phyloP scores from a whole-genome alignment of 108 stramenopile species.

The Fistulifera solaris region DNA sequence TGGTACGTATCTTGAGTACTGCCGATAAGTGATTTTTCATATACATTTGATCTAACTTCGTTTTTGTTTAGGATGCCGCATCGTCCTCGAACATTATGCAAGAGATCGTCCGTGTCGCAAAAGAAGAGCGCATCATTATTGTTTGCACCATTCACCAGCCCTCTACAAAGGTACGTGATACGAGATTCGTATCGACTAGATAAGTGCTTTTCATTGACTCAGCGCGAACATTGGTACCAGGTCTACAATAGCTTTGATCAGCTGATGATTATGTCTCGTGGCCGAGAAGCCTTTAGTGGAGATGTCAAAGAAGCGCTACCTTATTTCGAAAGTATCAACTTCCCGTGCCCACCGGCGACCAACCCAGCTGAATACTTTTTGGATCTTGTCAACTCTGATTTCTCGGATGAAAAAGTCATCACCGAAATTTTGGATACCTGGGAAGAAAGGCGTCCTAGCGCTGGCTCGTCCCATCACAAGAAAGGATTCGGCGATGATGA shows the following conservation, averaged over 20 bases:
- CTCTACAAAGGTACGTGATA: slow-evolving; percentile 20
- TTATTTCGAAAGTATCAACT: slow-evolving; percentile 19
- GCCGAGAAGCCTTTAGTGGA: slow-evolving; percentile 14
- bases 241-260: slow-evolving; percentile 35
- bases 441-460: slow-evolving; percentile 4
- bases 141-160: slow-evolving; percentile 60
- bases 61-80: slow-evolving; percentile 14
- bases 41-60: background rate
- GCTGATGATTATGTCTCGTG: slow-evolving; percentile 39
- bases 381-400: slow-evolving; percentile 32
- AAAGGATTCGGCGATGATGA: slow-evolving; percentile 9
- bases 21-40: background rate
- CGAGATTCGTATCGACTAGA: no score
- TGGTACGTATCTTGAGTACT: background rate
- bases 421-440: slow-evolving; percentile 6
- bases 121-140: slow-evolving; percentile 30
- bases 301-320: slow-evolving; percentile 10
- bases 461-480: slow-evolving; percentile 3
- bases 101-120: slow-evolving; percentile 28
- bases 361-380: slow-evolving; percentile 35
- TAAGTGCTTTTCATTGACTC: no score
- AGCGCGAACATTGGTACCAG: no score
- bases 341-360: slow-evolving; percentile 15
- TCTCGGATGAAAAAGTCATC: slow-evolving; percentile 10
- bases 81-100: slow-evolving; percentile 13